Evolutionary conservation across 2,329 filamentous ascomycete genomes (phyloP).

Genomic region (Tetracladium maxilliforme): DNA sequence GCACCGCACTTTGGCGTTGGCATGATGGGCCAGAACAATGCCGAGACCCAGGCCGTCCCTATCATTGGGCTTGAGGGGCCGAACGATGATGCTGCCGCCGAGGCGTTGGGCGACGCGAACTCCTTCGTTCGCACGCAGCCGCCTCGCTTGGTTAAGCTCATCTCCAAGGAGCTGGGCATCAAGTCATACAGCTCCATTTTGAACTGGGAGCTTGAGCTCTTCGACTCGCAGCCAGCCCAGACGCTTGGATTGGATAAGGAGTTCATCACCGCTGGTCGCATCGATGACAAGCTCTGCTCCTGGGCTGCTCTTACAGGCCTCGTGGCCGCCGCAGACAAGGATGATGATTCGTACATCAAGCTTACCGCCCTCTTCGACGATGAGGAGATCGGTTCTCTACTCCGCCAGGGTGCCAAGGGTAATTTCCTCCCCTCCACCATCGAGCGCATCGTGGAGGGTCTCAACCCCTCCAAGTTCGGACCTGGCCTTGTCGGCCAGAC

Average conservation of each 20-base stretch:
- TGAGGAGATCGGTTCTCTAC: constrained; percentile 84
- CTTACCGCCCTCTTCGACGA: constrained; percentile 92
- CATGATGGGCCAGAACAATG: constrained; percentile 55
- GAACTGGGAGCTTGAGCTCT: constrained; percentile 96
- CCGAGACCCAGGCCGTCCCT: constrained; percentile 86
- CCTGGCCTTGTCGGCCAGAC: constrained; percentile 61
- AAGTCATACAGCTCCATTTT: constrained; percentile 60
- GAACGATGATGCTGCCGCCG: constrained; percentile 24
- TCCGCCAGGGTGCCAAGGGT: constrained; percentile 77
- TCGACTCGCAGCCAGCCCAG: constrained; percentile 73
- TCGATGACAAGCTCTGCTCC: constrained; percentile 95
- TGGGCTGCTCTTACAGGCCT: constrained; percentile 82
- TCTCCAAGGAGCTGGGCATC: constrained; percentile 65
- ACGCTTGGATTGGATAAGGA: constrained; percentile 79
- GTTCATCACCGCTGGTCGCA: constrained; percentile 86
- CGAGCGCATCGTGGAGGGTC: constrained; percentile 65
- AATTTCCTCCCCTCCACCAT: constrained; percentile 78
- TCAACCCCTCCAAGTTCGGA: constrained; percentile 29
- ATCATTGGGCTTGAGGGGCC: constrained; percentile 80
- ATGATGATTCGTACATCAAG: constrained; percentile 59
- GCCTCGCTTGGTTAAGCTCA: constrained; percentile 67
- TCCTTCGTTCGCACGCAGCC: constrained; percentile 77
- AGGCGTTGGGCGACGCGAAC: constrained; percentile 16
- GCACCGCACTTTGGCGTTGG: constrained; percentile 85
- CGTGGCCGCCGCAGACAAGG: constrained; percentile 43